Conservation (phyloP, 202 grass and related monocot species). For the Zoysia matrella region DNA sequence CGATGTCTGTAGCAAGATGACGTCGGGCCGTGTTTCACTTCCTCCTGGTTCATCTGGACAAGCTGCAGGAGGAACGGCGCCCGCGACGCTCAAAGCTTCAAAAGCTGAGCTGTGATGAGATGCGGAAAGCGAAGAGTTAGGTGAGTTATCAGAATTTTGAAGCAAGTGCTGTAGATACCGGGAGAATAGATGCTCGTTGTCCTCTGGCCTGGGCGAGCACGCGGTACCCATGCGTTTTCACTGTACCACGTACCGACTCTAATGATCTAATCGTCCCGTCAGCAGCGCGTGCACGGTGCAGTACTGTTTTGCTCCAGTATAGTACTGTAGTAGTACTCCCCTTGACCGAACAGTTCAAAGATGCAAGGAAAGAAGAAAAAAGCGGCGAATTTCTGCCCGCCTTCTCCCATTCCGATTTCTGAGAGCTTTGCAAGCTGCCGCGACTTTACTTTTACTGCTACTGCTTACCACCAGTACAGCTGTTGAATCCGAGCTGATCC, state of each 20-base stretch:
- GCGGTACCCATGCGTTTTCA: conserved; percentile 4
- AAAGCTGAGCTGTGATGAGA: neutral
- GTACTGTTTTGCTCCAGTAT: too few relatives aligned
- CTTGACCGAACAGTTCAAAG: too few relatives aligned
- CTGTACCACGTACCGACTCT: conserved; percentile 4
- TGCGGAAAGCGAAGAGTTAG: too few relatives aligned
- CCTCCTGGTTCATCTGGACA: neutral
- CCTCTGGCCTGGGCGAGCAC: neutral
- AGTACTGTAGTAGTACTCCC: too few relatives aligned
- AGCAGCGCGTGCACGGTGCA: too few relatives aligned
- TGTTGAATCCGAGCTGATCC: neutral
- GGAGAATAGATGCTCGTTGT: conserved; percentile 29
- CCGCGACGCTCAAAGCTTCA: neutral
- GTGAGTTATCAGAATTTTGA: neutral
- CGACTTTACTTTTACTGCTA: neutral
- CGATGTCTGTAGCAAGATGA: too few relatives aligned
- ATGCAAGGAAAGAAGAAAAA: too few relatives aligned
- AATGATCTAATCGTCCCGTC: too few relatives aligned
- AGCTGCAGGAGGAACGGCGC: neutral
- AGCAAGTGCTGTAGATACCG: conserved; percentile 21
- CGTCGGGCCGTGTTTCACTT: too few relatives aligned
- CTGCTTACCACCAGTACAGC: neutral
- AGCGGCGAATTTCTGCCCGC: too few relatives aligned
- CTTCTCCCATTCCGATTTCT: too few relatives aligned
- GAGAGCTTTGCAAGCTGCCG: too few relatives aligned